These are phyloP conservation scores for Vaccinium darrowii DNA, from an alignment of 148 eudicot genomes.

Conservation along the genomic window DNA sequence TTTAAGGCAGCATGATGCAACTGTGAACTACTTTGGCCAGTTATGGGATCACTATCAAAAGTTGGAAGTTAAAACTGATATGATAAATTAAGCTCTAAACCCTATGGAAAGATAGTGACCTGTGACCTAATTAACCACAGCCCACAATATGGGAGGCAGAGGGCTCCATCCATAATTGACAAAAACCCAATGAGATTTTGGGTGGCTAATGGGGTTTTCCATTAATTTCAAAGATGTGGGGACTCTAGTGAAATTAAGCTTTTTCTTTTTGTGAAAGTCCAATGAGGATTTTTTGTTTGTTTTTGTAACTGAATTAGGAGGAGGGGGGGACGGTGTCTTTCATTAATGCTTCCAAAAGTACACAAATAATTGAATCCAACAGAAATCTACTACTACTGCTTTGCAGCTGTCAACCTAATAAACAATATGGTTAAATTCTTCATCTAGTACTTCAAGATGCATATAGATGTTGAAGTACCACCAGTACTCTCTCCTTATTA, in stretches of 20 bases:
- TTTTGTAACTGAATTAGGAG: slow-evolving; percentile 11
- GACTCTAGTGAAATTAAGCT: neutral
- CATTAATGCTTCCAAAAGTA: neutral
- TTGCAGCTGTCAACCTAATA: neutral
- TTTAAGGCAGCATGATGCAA: neutral
- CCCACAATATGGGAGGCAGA: slow-evolving; percentile 18
- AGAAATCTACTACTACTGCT: neutral
- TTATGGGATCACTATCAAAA: slow-evolving; percentile 12
- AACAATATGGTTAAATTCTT: neutral
- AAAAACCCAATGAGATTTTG: neutral
- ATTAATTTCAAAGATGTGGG: slow-evolving; percentile 13
- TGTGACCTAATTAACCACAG: slow-evolving; percentile 28
- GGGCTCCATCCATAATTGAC: slow-evolving; percentile 28
- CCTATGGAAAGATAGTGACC: slow-evolving; percentile 21
- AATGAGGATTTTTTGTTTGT: slow-evolving; percentile 15
- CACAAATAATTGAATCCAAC: slow-evolving; percentile 12
- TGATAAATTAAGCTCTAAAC: neutral
- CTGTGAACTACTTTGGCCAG: neutral
- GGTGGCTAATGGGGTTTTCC: slow-evolving; percentile 14
- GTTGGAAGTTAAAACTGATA: slow-evolving; percentile 19
- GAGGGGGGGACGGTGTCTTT: neutral
- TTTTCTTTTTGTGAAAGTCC: slow-evolving; percentile 11
- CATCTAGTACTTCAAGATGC: neutral
- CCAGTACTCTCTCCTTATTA: neutral
- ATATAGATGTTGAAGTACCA: neutral